Evolutionary conservation across 495 filamentous ascomycete species (phyloP), one percentile per base, ranked within the genome.

Genomic region (Annulohypoxylon bovei): DNA sequence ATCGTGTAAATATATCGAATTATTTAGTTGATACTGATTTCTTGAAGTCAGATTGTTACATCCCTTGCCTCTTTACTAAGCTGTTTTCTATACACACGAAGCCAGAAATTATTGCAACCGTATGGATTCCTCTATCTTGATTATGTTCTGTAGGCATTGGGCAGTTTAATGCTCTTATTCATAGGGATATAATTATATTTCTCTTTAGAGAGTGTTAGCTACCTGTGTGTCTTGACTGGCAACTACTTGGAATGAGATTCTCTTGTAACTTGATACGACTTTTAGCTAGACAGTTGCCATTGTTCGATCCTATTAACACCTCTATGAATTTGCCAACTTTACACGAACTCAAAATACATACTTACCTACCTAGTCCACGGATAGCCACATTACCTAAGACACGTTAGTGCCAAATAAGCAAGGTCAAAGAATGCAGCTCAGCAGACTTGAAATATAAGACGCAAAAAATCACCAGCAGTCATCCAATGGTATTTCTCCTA

Each of bases 401-500:
- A 20, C n/a, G 20, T 6, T 5, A 18, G 4, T 4, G 3, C 39
- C 20, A 42, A 42, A 16, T 20, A 16, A 42, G 39, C 39, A 16
- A 42, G 39, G n/a, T 6, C 39, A 42, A 16, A 16, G 8, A 35
- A 4, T 9, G 7, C 20, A 42, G 6, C n/a, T 20, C 7, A 9
- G 32, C 7, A 35, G 4, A 42, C 39, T 18, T 42, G 14, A 7
- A 18, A 42, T 42, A 42, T 42, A 42, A 42, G 16, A 16, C 39
- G 20, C 11, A 42, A 42, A 42, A 39, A 20, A 30, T 1, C n/a
- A 1, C 1, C 18, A 2, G 18, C 3, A n/a, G 4, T 59, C 56
- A 67, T 59, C 53, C 63, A 66, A 66, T 59, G 20, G 47, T 54
- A 56, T 3, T 23, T 32, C 33, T 40, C 12, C 12, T 18, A 25